phyloP scores from a whole-genome alignment of 805 yeast species.

The Candida krabiensis region DNA sequence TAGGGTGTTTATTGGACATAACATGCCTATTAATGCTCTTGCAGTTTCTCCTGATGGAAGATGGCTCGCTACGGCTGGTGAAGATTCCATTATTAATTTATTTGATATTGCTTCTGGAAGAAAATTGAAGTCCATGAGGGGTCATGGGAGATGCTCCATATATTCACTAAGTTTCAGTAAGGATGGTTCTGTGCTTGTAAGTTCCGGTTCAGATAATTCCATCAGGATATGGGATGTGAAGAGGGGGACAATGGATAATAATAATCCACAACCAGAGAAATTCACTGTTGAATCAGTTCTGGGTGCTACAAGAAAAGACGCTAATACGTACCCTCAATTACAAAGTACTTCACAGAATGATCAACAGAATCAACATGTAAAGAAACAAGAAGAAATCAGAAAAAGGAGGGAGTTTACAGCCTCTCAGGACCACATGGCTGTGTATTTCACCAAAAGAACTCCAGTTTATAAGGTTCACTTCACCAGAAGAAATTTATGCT shows the following conservation, averaged over 20 bases:
- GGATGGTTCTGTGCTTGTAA: conserved; percentile 86
- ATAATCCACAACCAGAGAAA: conserved; percentile 67
- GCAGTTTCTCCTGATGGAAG: conserved; percentile 97
- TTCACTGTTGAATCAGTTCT: conserved; percentile 37
- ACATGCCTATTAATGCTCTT: conserved; percentile 80
- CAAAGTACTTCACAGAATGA: conserved; percentile 19
- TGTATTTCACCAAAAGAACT: conserved; percentile 89
- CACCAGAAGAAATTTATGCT: conserved; percentile 84
- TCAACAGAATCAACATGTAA: conserved; percentile 14
- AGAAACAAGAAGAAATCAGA: conserved; percentile 44
- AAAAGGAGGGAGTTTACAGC: conserved; percentile 74
- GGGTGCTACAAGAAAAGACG: conserved; percentile 31
- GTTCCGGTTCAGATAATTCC: conserved; percentile 90
- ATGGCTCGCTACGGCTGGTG: conserved; percentile 94
- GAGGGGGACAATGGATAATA: conserved; percentile 76
- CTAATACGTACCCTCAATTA: conserved; percentile 22
- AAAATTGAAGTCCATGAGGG: conserved; percentile 85
- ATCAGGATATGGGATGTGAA: conserved; percentile 97
- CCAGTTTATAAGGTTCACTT: conserved; percentile 93
- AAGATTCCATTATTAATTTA: conserved; percentile 80
- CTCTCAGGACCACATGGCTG: conserved; percentile 87
- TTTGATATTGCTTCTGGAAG: conserved; percentile 97
- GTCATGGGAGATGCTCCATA: conserved; percentile 87
- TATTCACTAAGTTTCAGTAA: conserved; percentile 81
- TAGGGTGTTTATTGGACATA: conserved; percentile 88